Evolutionary conservation across 805 yeast species (phyloP), one percentile per base, ranked within the genome.

Genomic region (Candida stauntonica): DNA sequence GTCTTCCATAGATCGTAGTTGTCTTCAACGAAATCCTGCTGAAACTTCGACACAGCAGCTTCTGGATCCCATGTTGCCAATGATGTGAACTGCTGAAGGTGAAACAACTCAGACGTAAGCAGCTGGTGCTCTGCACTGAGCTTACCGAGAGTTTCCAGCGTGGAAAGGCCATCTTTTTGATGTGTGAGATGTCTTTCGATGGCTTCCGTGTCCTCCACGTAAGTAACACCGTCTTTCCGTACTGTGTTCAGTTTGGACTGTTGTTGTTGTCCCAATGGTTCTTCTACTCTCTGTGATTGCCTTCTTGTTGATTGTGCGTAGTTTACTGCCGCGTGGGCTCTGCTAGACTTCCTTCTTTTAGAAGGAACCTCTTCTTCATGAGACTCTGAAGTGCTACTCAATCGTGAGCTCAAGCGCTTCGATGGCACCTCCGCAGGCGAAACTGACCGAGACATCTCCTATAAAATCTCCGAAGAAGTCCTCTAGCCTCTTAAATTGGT

Each of bases 21-120:
- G 29, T 51, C 54, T 31, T 52, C 55, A 19, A 36, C 60, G 38
- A 61, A 71, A 38, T 47, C 56, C 40, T 46, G 52, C 38, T 52
- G 63, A 45, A 53, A 45, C 26, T 57, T 61, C 3, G 68, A 63
- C 14, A 63, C 65, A 8, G 62, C 51, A 2, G 66, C 64, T 13
- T 57, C 50, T 0, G 88, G 88, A 46, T 80, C 73, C 73, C 79
- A 83, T 15, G 74, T 75, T 0, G 70, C 74, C 30, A 81, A 55
- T 1, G 86, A 77, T 16, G 77, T 75, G 53, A 72, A 82, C 47
- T 79, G 75, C 40, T 68, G 62, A 19, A 83, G 58, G 52, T 82
- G 86, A 49, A 76, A 81, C 15, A 82, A 60, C 52, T 83, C 88
- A 44, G 77, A 75, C 0, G 75, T 64, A 18, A 74, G 56, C 5